phyloP scores from a whole-genome alignment of 2,329 filamentous ascomycete genomes.

The Exserohilum rostratum region DNA sequence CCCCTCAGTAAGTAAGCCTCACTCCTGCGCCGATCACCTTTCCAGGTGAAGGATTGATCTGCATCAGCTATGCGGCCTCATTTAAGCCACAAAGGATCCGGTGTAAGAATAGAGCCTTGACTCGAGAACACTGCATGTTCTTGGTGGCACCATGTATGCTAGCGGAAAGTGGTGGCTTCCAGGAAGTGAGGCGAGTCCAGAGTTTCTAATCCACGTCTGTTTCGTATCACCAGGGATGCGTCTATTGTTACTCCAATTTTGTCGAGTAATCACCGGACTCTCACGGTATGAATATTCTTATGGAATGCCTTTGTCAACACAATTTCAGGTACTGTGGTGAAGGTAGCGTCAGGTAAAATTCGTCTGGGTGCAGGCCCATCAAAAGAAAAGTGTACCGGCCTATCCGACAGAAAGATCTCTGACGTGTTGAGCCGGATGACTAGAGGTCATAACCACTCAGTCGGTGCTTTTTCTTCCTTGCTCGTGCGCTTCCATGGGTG shows the following conservation, averaged over 20 bases:
- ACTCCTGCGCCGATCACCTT: too few species aligned
- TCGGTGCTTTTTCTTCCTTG: neutral
- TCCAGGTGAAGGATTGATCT: neutral
- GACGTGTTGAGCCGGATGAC: neutral
- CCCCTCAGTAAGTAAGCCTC: neutral
- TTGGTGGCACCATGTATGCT: neutral
- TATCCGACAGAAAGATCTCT: neutral
- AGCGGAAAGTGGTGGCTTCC: neutral
- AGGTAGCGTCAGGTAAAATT: neutral
- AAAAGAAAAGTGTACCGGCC: neutral
- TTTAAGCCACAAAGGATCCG: too few species aligned
- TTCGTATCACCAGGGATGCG: neutral
- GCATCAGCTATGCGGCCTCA: neutral
- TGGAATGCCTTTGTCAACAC: neutral
- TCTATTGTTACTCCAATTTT: neutral
- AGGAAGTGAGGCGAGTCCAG: neutral
- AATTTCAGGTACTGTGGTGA: neutral
- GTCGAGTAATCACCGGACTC: neutral
- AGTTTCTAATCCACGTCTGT: neutral
- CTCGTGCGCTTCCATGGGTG: neutral
- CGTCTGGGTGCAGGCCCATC: neutral
- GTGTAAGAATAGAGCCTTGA: neutral
- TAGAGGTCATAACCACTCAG: neutral
- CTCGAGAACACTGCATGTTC: neutral
- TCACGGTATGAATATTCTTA: neutral